phyloP scores from a whole-genome alignment of 352 stramenopile genomes.

The Thraustotheca clavata region DNA sequence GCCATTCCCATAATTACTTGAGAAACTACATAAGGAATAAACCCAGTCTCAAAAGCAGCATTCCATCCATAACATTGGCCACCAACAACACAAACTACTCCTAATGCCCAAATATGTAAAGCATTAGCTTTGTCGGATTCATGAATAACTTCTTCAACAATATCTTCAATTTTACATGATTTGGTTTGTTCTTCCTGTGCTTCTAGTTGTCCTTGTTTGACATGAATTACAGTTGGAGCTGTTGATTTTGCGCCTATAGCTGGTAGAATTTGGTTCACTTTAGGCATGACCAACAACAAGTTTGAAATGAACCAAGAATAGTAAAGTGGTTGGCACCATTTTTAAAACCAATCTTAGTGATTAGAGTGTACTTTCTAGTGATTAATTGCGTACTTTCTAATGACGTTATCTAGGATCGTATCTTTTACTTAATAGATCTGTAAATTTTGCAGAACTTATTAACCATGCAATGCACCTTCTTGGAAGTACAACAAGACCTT shows the following conservation, averaged over 20 bases:
- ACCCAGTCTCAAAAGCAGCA: neutral
- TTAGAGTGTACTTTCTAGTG: too few relatives aligned
- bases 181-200: neutral
- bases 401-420: too few relatives aligned
- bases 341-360: too few relatives aligned
- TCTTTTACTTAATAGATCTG: too few relatives aligned
- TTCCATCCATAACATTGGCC: conserved; percentile 14
- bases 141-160: neutral
- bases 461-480: conserved; percentile 67
- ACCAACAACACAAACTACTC: neutral
- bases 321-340: too few relatives aligned
- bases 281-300: too few relatives aligned
- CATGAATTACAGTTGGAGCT: neutral
- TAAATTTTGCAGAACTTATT: neutral
- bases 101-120: conserved; percentile 8
- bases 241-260: neutral
- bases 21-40: neutral
- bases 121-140: neutral
- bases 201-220: neutral
- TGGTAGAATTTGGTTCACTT: neutral
- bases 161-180: neutral
- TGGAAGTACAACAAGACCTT: conserved; percentile 45
- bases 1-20: neutral
- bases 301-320: too few relatives aligned
- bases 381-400: too few relatives aligned